Evolutionary conservation across 169 alveolate species (phyloP), one percentile per base, ranked within the genome.

Genomic region (Plasmodium reichenowi): DNA sequence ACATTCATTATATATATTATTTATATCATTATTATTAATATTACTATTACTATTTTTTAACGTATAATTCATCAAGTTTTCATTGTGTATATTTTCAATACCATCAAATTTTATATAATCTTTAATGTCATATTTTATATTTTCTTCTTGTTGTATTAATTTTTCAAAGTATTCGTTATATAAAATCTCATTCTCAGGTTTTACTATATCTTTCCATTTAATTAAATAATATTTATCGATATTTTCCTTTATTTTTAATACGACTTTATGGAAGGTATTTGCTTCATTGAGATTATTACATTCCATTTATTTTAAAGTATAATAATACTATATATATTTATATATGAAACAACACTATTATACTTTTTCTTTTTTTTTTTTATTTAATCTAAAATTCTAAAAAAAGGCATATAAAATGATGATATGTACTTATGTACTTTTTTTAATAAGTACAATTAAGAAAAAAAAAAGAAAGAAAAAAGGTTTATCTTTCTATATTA

Each of bases 171-270:
- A 83, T 32, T 67, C 74, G 52, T 70, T 63, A 59, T 83, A 83
- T 45, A 17, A 24, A 13, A 64, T 50, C 48, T 73, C 86, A 32
- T 78, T 78, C 59, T 83, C 91, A 5, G 91, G 91, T 15, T 71
- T 83, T n/a, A 70, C 74, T 38, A 83, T 83, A 48, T 83, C 20
- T 43, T 70, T 38, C 91, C 91, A 83, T 58, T 83, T 83, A 22
- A 32, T 70, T 45, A 83, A 32, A 83, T 83, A 83, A 72, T 83
- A 63, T 38, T 83, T 83, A 58, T 83, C 91, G 22, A 83, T 70
- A 56, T 71, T 58, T 48, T 83, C 73, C 66, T 83, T 83, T 70
- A 83, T 83, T 45, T 43, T 70, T 63, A 70, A 72, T 24, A 83
- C 91, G 15, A 83, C 60, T 54, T 83, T 43, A 60, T 70, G 74